Conservation (phyloP, 768 basidiomycete species). For the Hydnomerulius pinastri region DNA sequence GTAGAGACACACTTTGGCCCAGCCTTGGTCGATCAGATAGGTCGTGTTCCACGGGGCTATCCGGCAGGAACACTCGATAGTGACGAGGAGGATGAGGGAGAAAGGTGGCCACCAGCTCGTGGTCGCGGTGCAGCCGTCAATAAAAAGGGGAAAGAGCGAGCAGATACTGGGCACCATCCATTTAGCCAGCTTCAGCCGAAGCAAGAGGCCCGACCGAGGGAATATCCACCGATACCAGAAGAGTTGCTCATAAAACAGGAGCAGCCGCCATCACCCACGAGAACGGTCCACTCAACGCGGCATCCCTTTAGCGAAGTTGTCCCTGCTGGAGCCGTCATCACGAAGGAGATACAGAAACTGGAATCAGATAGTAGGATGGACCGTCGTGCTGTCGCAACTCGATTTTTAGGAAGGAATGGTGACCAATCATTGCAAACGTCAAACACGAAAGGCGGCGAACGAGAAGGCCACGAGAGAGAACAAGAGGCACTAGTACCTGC, state of each 20-base stretch:
- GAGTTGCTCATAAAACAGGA: neutral
- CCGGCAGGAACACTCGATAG: neutral
- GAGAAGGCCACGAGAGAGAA: neutral
- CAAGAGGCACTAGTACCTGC: neutral
- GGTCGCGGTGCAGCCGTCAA: neutral
- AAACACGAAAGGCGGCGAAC: neutral
- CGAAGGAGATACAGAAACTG: neutral
- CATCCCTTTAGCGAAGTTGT: conserved; percentile 12
- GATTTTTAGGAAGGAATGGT: neutral
- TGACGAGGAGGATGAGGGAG: neutral
- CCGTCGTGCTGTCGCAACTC: neutral
- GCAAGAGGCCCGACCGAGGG: neutral
- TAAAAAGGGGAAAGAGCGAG: neutral
- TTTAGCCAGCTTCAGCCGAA: conserved; percentile 15
- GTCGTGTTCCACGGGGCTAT: conserved; percentile 13
- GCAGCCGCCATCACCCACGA: neutral
- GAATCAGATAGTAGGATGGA: neutral
- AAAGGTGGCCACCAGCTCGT: conserved; percentile 20
- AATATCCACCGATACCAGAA: neutral
- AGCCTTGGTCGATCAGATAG: conserved; percentile 21
- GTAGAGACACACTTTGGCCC: conserved; percentile 18
- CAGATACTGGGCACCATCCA: conserved; percentile 8
- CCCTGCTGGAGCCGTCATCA: neutral
- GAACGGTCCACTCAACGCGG: neutral
- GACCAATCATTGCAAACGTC: neutral